Percentiles rank a stretch among this genome's conserved stretches.
Conservation (phyloP, 345 rosid species). For the Kandelia obovata region DNA sequence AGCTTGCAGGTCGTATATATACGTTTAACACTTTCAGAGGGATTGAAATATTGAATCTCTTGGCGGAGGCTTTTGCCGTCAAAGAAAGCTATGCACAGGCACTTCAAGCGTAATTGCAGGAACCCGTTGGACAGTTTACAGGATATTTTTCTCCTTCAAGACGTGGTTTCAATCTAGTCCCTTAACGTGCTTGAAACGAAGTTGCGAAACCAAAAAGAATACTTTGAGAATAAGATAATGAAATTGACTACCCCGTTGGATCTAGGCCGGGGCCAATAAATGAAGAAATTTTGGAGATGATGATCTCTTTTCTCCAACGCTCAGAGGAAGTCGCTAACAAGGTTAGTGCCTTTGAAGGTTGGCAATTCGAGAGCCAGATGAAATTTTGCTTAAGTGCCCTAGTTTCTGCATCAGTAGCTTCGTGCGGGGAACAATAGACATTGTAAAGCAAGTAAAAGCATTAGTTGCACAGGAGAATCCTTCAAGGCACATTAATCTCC, state of each 20-base stretch:
- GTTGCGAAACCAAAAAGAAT: background rate
- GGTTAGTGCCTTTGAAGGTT: conserved; percentile 30
- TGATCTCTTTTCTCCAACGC: conserved; percentile 35
- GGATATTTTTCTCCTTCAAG: background rate
- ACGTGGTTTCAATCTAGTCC: background rate
- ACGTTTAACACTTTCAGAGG: background rate
- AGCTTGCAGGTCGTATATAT: background rate
- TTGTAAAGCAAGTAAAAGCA: conserved; percentile 43
- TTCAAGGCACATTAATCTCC: conserved; percentile 19
- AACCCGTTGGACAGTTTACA: background rate
- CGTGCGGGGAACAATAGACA: conserved; percentile 43
- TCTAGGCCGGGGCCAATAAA: conserved; percentile 12
- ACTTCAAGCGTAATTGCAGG: background rate
- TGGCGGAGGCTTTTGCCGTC: background rate
- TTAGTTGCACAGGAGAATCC: conserved; percentile 49
- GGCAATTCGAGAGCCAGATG: conserved; percentile 36
- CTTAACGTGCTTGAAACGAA: background rate
- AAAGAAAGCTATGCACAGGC: background rate
- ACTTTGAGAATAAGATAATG: background rate
- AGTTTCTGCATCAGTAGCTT: conserved; percentile 53
- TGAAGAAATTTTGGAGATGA: conserved; percentile 34
- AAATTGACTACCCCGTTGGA: background rate
- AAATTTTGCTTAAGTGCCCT: conserved; percentile 40
- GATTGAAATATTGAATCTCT: background rate
- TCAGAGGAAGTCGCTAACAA: conserved; percentile 26